These are phyloP conservation scores for Tothia fuscella DNA, from an alignment of 2,329 filamentous ascomycete genomes.

Conservation along the genomic window DNA sequence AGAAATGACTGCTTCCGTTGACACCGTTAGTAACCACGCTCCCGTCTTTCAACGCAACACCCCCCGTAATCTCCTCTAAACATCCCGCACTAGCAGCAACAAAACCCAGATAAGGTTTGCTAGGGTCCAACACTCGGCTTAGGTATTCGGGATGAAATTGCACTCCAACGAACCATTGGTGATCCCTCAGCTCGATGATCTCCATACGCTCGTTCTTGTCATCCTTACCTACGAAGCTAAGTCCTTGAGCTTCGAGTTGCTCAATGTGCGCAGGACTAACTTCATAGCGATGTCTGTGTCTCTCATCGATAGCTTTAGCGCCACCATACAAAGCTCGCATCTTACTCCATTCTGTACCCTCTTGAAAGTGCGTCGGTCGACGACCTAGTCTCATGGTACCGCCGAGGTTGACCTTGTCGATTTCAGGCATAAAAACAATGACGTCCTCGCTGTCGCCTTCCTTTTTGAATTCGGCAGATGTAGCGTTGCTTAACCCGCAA, in stretches of 20 bases:
- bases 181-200: slow-evolving; percentile 68
- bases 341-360: slow-evolving; percentile 63
- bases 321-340: slow-evolving; percentile 62
- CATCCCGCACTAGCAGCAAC: slow-evolving; percentile 65
- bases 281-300: slow-evolving; percentile 83
- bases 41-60: slow-evolving; percentile 1
- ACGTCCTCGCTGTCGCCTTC: slow-evolving; percentile 48
- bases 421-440: slow-evolving; percentile 89
- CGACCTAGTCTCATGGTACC: slow-evolving; percentile 80
- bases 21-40: slow-evolving; percentile 11
- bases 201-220: slow-evolving; percentile 70
- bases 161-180: slow-evolving; percentile 74
- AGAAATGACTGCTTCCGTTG: slow-evolving; percentile 1
- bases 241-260: slow-evolving; percentile 52
- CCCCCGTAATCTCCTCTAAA: slow-evolving; percentile 37
- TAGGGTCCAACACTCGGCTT: slow-evolving; percentile 60
- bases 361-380: slow-evolving; percentile 63
- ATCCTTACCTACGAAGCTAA: slow-evolving; percentile 71
- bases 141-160: slow-evolving; percentile 87
- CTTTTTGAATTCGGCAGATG: slow-evolving; percentile 44
- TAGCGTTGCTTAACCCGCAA: slow-evolving; percentile 48
- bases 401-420: slow-evolving; percentile 62
- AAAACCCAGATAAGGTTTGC: slow-evolving; percentile 70
- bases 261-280: slow-evolving; percentile 73
- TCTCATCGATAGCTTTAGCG: slow-evolving; percentile 43